phyloP scores from a whole-genome alignment of 345 rosid genomes.

The Salix purpurea region DNA sequence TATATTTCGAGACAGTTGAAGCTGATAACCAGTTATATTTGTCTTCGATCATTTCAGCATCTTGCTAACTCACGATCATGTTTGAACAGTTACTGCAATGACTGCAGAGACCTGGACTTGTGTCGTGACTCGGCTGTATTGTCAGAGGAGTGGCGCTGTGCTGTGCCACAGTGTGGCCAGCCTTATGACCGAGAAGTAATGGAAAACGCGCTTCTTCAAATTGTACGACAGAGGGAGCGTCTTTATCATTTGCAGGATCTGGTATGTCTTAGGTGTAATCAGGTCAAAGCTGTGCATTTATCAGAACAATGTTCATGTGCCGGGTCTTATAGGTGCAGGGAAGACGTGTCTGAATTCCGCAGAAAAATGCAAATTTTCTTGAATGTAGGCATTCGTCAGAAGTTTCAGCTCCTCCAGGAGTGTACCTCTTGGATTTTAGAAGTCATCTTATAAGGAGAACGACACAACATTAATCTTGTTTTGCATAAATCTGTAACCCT shows the following conservation, averaged over 20 bases:
- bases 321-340: constrained; percentile 78
- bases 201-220: constrained; percentile 85
- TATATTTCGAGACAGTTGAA: too few relatives aligned
- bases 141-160: constrained; percentile 76
- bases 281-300: constrained; percentile 82
- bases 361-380: constrained; percentile 66
- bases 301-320: constrained; percentile 77
- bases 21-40: too few relatives aligned
- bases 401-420: constrained; percentile 58
- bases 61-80: constrained; percentile 11
- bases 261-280: constrained; percentile 73
- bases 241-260: constrained; percentile 88
- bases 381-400: constrained; percentile 55
- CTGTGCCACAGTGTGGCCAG: constrained; percentile 78
- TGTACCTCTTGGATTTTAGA: constrained; percentile 61
- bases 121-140: constrained; percentile 62
- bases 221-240: constrained; percentile 72
- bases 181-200: constrained; percentile 65
- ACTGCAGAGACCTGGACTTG: constrained; percentile 84
- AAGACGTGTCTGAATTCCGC: constrained; percentile 55
- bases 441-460: neutral
- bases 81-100: constrained; percentile 77
- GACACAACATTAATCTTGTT: too few relatives aligned
- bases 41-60: too few relatives aligned
- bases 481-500: too few relatives aligned